Percentiles rank a stretch among this genome's conserved stretches.
Conservation (phyloP, 345 rosid genomes). For the Euphorbia pulcherrima region DNA sequence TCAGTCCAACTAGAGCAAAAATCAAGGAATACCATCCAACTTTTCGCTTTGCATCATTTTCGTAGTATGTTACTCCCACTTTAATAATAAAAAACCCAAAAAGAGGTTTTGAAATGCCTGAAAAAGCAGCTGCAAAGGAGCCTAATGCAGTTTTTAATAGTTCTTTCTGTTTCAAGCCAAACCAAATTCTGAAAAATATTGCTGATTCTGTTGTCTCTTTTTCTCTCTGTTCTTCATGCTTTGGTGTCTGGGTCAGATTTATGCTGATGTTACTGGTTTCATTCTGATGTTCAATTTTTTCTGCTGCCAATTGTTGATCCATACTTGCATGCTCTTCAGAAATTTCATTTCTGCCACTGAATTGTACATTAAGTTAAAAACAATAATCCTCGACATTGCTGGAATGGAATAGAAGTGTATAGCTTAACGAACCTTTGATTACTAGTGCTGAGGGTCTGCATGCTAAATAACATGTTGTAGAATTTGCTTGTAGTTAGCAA, state of each 20-base stretch:
- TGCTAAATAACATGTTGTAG: slow-evolving; percentile 37
- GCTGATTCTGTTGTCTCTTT: slow-evolving; percentile 10
- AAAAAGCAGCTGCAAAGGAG: slow-evolving; percentile 54
- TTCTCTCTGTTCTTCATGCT: slow-evolving; percentile 18
- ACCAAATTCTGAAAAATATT: slow-evolving; percentile 59
- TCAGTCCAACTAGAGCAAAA: slow-evolving; percentile 43
- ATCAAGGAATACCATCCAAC: slow-evolving; percentile 46
- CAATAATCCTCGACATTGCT: not conserved
- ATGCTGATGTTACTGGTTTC: slow-evolving; percentile 6
- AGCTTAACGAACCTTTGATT: slow-evolving; percentile 37
- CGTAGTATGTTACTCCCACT: slow-evolving; percentile 51
- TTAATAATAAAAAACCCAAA: slow-evolving; percentile 58
- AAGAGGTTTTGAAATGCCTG: slow-evolving; percentile 63
- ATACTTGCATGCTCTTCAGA: slow-evolving; percentile 17
- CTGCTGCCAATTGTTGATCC: slow-evolving; percentile 11
- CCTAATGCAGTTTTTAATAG: slow-evolving; percentile 38
- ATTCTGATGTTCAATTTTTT: slow-evolving; percentile 15
- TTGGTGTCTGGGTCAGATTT: slow-evolving; percentile 12
- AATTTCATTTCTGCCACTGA: slow-evolving; percentile 23
- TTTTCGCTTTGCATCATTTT: slow-evolving; percentile 28
- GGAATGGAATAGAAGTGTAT: not conserved
- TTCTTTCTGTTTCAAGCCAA: slow-evolving; percentile 38
- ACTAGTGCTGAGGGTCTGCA: slow-evolving; percentile 39
- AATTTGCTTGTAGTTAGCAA: slow-evolving; percentile 40
- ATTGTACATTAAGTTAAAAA: slow-evolving; percentile 15